These are phyloP conservation scores for Fraxinus angustifolia DNA, from an alignment of 305 asterid genomes.

Conservation along the genomic window DNA sequence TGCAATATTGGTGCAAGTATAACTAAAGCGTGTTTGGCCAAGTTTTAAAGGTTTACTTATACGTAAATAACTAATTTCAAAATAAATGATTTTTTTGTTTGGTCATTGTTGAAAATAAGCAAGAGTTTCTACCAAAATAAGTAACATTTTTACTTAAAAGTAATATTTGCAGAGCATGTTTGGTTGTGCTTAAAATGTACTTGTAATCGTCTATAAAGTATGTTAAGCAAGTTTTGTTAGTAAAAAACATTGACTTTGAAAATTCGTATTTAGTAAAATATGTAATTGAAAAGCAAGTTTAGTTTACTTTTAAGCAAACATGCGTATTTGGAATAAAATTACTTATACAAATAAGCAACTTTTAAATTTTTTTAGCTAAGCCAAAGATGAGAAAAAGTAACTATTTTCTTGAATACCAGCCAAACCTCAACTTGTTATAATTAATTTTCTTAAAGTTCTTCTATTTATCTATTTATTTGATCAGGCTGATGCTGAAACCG, in stretches of 20 bases:
- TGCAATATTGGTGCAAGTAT: background rate
- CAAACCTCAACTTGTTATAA: background rate
- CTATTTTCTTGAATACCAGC: background rate
- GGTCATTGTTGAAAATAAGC: background rate
- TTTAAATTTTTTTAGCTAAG: background rate
- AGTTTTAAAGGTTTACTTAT: background rate
- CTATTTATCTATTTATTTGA: conserved; percentile 17
- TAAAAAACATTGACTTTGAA: background rate
- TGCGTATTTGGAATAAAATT: background rate
- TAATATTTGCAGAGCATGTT: background rate
- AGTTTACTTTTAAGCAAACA: background rate
- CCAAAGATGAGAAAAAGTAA: background rate
- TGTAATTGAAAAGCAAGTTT: background rate
- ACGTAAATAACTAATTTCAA: background rate
- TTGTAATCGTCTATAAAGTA: background rate
- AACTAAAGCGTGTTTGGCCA: background rate
- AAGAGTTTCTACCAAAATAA: background rate
- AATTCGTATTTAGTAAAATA: background rate
- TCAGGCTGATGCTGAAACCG: conserved; percentile 96
- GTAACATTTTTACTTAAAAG: background rate
- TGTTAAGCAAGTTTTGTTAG: background rate
- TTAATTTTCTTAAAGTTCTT: background rate
- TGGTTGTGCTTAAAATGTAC: background rate
- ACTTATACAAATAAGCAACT: background rate
- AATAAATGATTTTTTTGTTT: background rate